These are phyloP conservation scores for Ceratopteris richardii DNA, from an alignment of 75 land plant species.

Conservation along the genomic window DNA sequence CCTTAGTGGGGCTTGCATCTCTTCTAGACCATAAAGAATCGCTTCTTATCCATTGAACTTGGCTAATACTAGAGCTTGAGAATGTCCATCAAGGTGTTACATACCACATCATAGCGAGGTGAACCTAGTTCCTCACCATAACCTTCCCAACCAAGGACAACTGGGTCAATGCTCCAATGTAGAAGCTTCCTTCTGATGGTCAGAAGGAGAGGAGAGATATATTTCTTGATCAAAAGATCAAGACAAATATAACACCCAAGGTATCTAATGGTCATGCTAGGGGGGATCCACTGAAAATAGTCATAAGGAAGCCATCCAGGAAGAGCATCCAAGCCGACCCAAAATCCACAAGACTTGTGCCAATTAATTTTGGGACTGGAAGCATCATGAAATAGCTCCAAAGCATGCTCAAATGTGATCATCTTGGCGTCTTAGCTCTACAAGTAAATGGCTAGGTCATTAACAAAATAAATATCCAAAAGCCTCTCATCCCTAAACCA, in stretches of 20 bases:
- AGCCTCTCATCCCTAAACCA: neutral
- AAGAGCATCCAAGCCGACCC: no score
- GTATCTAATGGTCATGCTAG: no score
- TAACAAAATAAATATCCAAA: neutral
- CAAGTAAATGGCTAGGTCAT: no score
- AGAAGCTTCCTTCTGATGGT: no score
- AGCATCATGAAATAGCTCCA: neutral
- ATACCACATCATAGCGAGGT: neutral
- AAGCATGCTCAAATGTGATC: neutral
- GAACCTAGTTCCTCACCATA: neutral
- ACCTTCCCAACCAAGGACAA: no score
- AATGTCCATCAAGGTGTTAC: neutral
- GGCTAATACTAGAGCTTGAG: neutral
- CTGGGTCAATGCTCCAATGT: no score
- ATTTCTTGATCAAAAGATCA: neutral
- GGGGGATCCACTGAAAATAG: no score
- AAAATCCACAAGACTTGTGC: no score
- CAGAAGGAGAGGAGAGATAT: no score
- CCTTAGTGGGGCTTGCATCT: neutral
- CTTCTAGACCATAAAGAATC: neutral
- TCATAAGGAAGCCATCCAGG: no score
- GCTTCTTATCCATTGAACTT: neutral
- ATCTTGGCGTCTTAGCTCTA: no score
- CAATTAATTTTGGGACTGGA: no score
- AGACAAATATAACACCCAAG: neutral